Percentiles rank a stretch among this genome's conserved stretches.
Evolutionary conservation across 2,329 filamentous ascomycete species (phyloP).

Genomic region (Graphilbum fragrans): DNA sequence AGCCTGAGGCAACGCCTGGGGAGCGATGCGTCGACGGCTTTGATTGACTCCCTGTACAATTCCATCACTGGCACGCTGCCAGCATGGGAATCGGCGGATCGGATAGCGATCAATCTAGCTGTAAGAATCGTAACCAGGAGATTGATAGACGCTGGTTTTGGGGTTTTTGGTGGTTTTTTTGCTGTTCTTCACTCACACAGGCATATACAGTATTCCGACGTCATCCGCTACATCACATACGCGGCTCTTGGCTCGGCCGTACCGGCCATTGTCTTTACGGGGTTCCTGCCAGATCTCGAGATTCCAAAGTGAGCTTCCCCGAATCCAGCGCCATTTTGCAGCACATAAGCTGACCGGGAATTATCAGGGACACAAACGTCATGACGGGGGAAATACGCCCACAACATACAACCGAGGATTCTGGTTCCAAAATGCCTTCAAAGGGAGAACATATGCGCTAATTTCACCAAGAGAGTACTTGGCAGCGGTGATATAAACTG

Average conservation of each 20-base stretch:
- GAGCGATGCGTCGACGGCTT: conserved; percentile 1
- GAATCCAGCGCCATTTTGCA: too few species aligned
- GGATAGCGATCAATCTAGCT: conserved; percentile 5
- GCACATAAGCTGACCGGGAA: too few species aligned
- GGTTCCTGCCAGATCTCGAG: conserved; percentile 13
- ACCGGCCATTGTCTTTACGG: conserved; percentile 10
- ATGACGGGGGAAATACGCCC: too few species aligned
- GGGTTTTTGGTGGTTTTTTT: not conserved
- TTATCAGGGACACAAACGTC: too few species aligned
- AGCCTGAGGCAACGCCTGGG: conserved; percentile 4
- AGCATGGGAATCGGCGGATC: conserved; percentile 4
- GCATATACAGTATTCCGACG: conserved; percentile 13
- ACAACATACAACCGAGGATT: too few species aligned
- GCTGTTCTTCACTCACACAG: not conserved
- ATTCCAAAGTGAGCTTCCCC: conserved; percentile 6
- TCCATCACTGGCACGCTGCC: conserved; percentile 6
- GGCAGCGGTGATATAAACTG: too few species aligned
- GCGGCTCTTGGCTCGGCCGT: conserved; percentile 13
- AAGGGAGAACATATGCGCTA: too few species aligned
- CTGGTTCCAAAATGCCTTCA: too few species aligned
- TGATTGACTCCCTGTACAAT: conserved; percentile 6
- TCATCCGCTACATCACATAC: conserved; percentile 16
- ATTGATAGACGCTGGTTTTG: not conserved
- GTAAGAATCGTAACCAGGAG: not conserved
- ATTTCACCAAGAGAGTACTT: too few species aligned